A percentile compares a stretch with the other conserved stretches of the same genome.
Evolutionary conservation across 257 asterid species (phyloP).

Genomic region (Plectranthus barbatus): DNA sequence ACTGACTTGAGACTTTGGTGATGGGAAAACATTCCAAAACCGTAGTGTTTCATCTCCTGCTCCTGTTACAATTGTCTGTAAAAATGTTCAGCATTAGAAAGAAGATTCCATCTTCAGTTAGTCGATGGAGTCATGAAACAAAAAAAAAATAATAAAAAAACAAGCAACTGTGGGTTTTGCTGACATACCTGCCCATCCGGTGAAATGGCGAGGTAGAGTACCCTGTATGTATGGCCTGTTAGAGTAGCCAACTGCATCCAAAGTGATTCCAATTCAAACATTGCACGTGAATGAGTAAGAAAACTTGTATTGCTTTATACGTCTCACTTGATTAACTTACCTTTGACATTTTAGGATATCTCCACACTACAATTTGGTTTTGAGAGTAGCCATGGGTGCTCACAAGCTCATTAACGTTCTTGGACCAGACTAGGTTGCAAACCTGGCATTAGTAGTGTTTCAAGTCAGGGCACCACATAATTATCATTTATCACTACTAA

Average conservation of each 20-base stretch:
- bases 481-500: no score
- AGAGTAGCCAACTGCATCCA: constrained; percentile 82
- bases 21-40: constrained; percentile 94
- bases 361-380: constrained; percentile 91
- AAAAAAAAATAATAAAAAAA: not conserved
- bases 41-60: constrained; percentile 98
- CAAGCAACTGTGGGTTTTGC: not conserved
- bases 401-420: constrained; percentile 93
- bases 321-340: constrained; percentile 25
- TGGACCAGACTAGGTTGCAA: constrained; percentile 98
- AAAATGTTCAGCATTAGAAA: not conserved
- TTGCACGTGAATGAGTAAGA: not conserved
- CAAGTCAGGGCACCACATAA: constrained; percentile 9
- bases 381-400: constrained; percentile 97
- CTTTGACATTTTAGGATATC: constrained; percentile 92
- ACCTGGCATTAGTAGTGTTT: constrained; percentile 45
- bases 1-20: constrained; percentile 83
- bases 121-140: not conserved
- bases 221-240: constrained; percentile 88
- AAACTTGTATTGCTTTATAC: not conserved
- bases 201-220: constrained; percentile 88
- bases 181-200: constrained; percentile 91
- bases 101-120: not conserved
- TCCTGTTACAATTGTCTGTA: constrained; percentile 93
- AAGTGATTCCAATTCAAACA: not conserved